Conservation (phyloP, 1,139 yeast species). For the Protomyces arabidopsidicola region DNA sequence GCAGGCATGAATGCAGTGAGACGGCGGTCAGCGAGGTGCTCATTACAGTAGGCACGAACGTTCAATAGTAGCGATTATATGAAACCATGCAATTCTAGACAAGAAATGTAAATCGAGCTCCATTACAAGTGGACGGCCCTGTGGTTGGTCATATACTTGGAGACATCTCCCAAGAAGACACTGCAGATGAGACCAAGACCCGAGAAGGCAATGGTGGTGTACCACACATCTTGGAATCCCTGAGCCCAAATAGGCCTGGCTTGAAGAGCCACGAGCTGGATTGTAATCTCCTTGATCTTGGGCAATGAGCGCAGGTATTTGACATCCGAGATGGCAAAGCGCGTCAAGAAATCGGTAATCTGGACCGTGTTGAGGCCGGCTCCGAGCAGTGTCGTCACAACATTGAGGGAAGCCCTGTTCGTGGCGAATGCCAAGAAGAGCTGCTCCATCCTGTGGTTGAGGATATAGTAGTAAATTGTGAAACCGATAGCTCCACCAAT, state of each 20-base stretch:
- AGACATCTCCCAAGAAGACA: slow-evolving; percentile 21
- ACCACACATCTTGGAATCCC: slow-evolving; percentile 17
- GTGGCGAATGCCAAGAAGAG: slow-evolving; percentile 1
- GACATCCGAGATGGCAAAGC: slow-evolving; percentile 15
- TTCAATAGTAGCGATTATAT: too few species aligned
- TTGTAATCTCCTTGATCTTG: slow-evolving; percentile 2
- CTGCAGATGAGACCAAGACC: slow-evolving; percentile 24
- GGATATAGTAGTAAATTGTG: slow-evolving; percentile 20
- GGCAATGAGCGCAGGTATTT: neutral
- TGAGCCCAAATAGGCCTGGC: slow-evolving; percentile 21
- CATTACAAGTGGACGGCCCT: slow-evolving; percentile 21
- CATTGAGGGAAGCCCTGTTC: slow-evolving; percentile 1
- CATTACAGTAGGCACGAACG: too few species aligned
- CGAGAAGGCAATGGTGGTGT: slow-evolving; percentile 18
- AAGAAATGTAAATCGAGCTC: neutral
- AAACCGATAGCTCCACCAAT: slow-evolving; percentile 24
- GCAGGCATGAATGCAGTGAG: neutral
- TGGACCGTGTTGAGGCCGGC: neutral
- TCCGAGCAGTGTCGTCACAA: slow-evolving; percentile 1
- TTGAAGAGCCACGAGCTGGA: slow-evolving; percentile 5
- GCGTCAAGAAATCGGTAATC: slow-evolving; percentile 2
- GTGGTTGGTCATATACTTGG: slow-evolving; percentile 26
- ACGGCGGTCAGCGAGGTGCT: too few species aligned
- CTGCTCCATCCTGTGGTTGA: slow-evolving; percentile 7
- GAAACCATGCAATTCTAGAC: too few species aligned